A percentile compares a stretch with the other conserved stretches of the same genome.
Conservation (phyloP, 495 filamentous ascomycete genomes). For the Tuber brumale region DNA sequence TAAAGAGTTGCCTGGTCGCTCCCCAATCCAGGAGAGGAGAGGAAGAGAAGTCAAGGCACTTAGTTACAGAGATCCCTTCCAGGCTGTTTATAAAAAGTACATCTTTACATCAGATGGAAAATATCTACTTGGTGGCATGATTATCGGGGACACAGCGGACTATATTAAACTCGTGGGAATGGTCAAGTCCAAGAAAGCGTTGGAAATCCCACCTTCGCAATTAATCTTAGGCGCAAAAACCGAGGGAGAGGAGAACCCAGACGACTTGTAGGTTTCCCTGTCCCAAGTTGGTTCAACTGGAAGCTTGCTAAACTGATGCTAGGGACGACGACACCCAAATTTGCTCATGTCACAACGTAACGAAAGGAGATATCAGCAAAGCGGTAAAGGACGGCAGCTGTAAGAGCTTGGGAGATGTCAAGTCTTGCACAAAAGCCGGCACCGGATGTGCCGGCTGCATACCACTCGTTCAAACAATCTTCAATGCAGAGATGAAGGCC, state of each 20-base stretch:
- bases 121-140: constrained; percentile 91
- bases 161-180: constrained; percentile 93
- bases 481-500: constrained; percentile 83
- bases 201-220: constrained; percentile 77
- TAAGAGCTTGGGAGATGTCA: constrained; percentile 79
- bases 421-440: constrained; percentile 90
- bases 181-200: constrained; percentile 76
- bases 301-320: constrained; percentile 43
- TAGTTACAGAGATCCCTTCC: constrained; percentile 88
- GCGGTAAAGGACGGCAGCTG: constrained; percentile 74
- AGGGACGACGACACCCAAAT: constrained; percentile 81
- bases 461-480: constrained; percentile 85
- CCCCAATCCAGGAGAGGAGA: constrained; percentile 30
- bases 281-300: too few species aligned
- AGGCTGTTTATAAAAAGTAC: constrained; percentile 95
- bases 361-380: constrained; percentile 72
- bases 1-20: constrained; percentile 59
- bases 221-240: constrained; percentile 81
- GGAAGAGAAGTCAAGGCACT: constrained; percentile 63
- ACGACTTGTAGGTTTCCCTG: constrained; percentile 53
- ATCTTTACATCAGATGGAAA: constrained; percentile 89
- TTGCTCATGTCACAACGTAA: constrained; percentile 94
- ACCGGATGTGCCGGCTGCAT: constrained; percentile 93
- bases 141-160: constrained; percentile 93
- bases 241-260: constrained; percentile 59